Evolutionary conservation across 1,139 yeast species (phyloP), one percentile per base, ranked within the genome.

Genomic region (Barnettozyma hawaiiensis): DNA sequence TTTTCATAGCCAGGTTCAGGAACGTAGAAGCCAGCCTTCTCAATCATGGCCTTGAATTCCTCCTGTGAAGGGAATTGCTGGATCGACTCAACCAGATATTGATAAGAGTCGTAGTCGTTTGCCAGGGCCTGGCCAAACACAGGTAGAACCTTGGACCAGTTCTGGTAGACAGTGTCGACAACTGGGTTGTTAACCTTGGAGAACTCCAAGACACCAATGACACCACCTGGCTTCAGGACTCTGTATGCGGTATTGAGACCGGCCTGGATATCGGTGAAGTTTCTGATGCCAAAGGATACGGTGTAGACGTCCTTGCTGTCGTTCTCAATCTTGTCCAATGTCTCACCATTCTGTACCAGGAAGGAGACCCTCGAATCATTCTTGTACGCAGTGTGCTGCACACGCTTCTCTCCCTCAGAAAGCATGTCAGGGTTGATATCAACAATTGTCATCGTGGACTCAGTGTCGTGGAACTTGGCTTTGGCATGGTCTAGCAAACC

Each of bases 381-480:
- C 54, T 74, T 76, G 44, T 66, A 65, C 40, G 61, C 62, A 44
- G 79, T 76, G 14, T 62, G 58, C 51, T 70, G 61, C 18, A 81
- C 73, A 59, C 98, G 75, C 56, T 78, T 73, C 56, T 84, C 84
- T 43, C 99, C 99, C 65, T 92, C 98, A 42, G 73, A 76, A 59
- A 92, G 75, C 99, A 92, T 92, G 61, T 92, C 97, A 2, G 96
- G 81, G 60, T 92, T 92, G 64, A 92, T 92, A 65, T 92, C 99
- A 5, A 90, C 95, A 43, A 92, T 78, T 16, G 92, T 87, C 92
- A 92, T 94, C 23, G 81, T 77, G 29, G 90, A 79, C 49, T 72
- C 70, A 39, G 67, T 72, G 65, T 92, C 99, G 42, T 85, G 82
- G 61, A 79, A 87, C 51, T 80, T 78, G 39, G 72, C 66, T 51